Evolutionary conservation across 805 yeast species (phyloP), one percentile per base, ranked within the genome.

Genomic region (Suhomyces xylopsoci): DNA sequence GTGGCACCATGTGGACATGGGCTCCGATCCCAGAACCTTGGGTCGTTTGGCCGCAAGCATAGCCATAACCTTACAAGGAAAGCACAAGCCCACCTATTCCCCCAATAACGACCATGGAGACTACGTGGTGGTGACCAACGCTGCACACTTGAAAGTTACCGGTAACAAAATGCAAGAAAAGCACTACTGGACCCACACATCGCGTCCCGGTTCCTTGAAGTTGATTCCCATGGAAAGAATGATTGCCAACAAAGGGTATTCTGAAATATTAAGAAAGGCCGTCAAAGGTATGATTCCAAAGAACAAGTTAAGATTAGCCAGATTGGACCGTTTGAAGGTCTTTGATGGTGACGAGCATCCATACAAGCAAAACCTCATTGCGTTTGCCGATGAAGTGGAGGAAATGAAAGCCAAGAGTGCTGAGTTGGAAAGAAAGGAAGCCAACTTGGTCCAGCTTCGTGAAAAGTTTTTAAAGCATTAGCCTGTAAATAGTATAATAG

Each of bases 271-370:
- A 62, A 81, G 73, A 62, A 83, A 87, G 61, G 98, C 99, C 1
- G 99, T 94, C 5, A 85, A 90, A 57, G 96, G 96, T 52, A 94
- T 94, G 99, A 78, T 94, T 51, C 99, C 99, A 43, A 92, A 90
- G 74, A 93, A 94, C 69, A 84, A 85, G 62, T 81, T 87, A 57
- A 83, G 98, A 69, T 81, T 85, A 62, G 73, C 77, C 12, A 84
- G 99, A 68, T 70, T 94, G 63, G 93, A 83, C 25, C 82, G 99
- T 66, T 78, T 94, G 55, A 91, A 90, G 71, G 83, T 90, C 0
- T 88, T 81, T 67, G 98, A 96, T 61, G 97, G 93, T 26, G 83
- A 90, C 53, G 88, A 88, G 52, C 88, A 89, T 66, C 97, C 97
- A 22, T 94, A 90, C 68, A 83, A 82, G 57, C 81, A 84, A 58